These are phyloP conservation scores for Aureobasidium namibiae DNA, from an alignment of 2,329 filamentous ascomycete species.

Conservation along the genomic window DNA sequence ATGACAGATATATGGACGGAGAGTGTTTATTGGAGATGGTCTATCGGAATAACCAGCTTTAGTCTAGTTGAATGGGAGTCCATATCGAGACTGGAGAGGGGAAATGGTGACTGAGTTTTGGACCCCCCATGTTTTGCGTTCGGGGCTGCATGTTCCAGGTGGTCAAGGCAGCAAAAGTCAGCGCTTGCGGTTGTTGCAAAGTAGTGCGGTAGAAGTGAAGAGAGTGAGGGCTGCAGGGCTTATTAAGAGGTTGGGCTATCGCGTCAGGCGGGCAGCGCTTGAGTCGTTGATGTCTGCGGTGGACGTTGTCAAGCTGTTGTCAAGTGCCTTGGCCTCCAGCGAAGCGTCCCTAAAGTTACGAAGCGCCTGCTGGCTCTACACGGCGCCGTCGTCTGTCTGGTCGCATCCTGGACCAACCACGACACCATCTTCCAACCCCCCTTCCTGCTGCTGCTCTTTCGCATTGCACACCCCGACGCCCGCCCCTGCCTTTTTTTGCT, in stretches of 20 bases:
- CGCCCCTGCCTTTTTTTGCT: neutral
- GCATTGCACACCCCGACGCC: neutral
- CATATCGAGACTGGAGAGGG: neutral
- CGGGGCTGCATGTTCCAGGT: neutral
- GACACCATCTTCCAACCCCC: conserved; percentile 2
- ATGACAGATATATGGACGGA: neutral
- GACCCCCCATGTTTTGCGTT: neutral
- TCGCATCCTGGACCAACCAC: conserved; percentile 7
- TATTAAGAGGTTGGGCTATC: neutral
- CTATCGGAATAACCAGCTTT: neutral
- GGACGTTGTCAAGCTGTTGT: neutral
- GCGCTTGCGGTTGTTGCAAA: neutral
- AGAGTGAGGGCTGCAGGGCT: neutral
- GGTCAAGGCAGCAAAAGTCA: neutral
- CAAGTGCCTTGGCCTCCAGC: conserved; percentile 4
- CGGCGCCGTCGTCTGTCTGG: neutral
- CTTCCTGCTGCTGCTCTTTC: neutral
- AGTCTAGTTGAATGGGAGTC: neutral
- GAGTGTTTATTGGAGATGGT: neutral
- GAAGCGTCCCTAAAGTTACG: neutral
- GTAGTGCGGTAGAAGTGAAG: neutral
- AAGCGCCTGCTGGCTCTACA: conserved; percentile 1
- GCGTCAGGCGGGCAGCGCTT: neutral
- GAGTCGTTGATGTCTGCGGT: neutral
- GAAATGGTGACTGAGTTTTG: neutral